Evolutionary conservation across 495 filamentous ascomycete species (phyloP).

Genomic region (Neurospora tetrasperma): DNA sequence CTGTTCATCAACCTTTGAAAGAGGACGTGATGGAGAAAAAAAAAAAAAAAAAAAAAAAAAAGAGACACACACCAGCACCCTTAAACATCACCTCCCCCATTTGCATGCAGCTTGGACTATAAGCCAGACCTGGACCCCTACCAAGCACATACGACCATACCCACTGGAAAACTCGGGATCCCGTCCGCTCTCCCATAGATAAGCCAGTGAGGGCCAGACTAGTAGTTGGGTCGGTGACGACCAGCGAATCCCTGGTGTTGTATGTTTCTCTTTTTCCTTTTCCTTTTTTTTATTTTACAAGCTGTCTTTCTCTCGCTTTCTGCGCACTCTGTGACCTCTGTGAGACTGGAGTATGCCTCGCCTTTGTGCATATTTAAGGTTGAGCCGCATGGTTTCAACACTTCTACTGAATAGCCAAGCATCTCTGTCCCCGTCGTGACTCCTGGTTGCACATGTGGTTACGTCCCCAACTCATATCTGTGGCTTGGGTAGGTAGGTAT

Average conservation of each 20-base stretch:
- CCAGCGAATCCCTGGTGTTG: conserved; percentile 21
- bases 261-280: conserved; percentile 2
- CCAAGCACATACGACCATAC: not conserved
- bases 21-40: no score
- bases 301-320: not conserved
- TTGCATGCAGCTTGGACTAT: accelerated
- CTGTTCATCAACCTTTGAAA: not conserved
- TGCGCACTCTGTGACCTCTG: not conserved
- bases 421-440: not conserved
- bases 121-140: accelerated
- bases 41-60: no score
- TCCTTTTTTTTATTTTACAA: no score
- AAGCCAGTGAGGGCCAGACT: conserved; percentile 12
- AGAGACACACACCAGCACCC: not conserved
- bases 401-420: not conserved
- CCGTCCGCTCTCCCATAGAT: conserved; percentile 10
- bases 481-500: not conserved
- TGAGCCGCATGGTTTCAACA: not conserved
- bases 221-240: conserved; percentile 44
- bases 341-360: not conserved
- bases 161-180: conserved; percentile 29
- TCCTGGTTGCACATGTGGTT: not conserved
- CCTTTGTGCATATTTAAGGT: not conserved
- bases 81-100: not conserved
- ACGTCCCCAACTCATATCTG: not conserved